Conservation (phyloP, 2,329 filamentous ascomycete species). For the Corynespora cassiicola region DNA sequence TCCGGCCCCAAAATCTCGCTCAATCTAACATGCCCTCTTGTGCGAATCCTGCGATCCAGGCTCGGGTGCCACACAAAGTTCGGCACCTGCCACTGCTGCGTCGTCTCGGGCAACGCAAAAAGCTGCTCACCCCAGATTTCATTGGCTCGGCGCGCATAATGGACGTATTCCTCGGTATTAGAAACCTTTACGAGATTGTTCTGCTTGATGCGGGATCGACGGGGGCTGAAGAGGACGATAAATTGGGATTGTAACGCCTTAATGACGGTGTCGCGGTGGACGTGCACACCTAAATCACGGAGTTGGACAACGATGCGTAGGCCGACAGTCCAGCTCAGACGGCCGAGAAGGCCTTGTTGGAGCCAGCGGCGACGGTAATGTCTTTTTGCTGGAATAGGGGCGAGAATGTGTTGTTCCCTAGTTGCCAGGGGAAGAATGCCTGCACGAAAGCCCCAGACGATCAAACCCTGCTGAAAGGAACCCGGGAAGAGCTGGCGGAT, state of each 20-base stretch:
- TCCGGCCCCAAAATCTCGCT: conserved; percentile 12
- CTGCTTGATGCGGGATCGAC: conserved; percentile 21
- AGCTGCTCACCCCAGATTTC: conserved; percentile 34
- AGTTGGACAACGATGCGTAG: conserved; percentile 34
- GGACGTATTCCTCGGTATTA: conserved; percentile 26
- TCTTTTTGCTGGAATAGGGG: conserved; percentile 20
- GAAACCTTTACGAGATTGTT: conserved; percentile 32
- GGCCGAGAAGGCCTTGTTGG: conserved; percentile 19
- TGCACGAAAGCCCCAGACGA: conserved; percentile 43
- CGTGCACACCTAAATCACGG: conserved; percentile 32
- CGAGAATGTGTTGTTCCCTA: conserved; percentile 31
- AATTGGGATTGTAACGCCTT: conserved; percentile 35
- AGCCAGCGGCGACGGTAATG: conserved; percentile 32
- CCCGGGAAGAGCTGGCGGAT: conserved; percentile 32
- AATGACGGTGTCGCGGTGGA: conserved; percentile 31
- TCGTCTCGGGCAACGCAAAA: conserved; percentile 26
- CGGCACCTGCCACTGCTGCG: not conserved
- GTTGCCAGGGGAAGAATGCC: conserved; percentile 30
- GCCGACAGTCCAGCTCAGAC: conserved; percentile 34
- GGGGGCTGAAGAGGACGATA: conserved; percentile 35
- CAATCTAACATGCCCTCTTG: conserved; percentile 10
- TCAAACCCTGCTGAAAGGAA: conserved; percentile 33
- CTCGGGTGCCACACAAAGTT: conserved; percentile 23
- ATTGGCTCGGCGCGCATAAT: conserved; percentile 35
- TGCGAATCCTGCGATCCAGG: conserved; percentile 11